Conservation (phyloP, 2,329 filamentous ascomycete genomes). For the Capronia epimyces region DNA sequence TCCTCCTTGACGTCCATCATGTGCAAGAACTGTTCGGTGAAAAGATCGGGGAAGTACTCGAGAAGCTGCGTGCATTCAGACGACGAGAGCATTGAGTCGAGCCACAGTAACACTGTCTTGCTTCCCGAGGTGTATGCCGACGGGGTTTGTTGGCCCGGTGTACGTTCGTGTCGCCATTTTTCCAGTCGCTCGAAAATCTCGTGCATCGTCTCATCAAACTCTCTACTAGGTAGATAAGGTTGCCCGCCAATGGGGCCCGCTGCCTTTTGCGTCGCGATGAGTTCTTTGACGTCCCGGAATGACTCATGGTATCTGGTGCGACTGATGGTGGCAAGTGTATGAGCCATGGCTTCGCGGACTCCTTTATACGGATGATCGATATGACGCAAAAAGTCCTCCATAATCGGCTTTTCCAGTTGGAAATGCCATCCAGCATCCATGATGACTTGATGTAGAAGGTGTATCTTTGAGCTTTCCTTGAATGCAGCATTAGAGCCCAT, state of each 20-base stretch:
- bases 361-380: conserved; percentile 97
- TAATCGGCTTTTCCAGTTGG: conserved; percentile 77
- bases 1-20: conserved; percentile 99
- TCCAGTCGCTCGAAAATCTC: conserved; percentile 75
- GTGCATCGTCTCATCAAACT: conserved; percentile 66
- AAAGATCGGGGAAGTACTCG: conserved; percentile 80
- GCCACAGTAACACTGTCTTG: conserved; percentile 92
- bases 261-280: conserved; percentile 72
- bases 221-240: conserved; percentile 71
- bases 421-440: conserved; percentile 94
- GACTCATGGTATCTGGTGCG: conserved; percentile 92
- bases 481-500: conserved; percentile 95
- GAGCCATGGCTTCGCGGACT: conserved; percentile 88
- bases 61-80: conserved; percentile 89
- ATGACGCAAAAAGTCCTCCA: conserved; percentile 82
- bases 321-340: conserved; percentile 81
- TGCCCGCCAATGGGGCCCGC: conserved; percentile 77
- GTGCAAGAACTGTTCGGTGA: conserved; percentile 89
- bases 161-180: conserved; percentile 77
- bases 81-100: conserved; percentile 83
- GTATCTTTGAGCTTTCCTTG: conserved; percentile 96
- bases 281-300: conserved; percentile 68
- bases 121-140: conserved; percentile 92
- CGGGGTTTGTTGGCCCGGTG: conserved; percentile 83
- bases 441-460: conserved; percentile 81